Conservation (phyloP, 495 filamentous ascomycete genomes). For the Bacidia rubella region DNA sequence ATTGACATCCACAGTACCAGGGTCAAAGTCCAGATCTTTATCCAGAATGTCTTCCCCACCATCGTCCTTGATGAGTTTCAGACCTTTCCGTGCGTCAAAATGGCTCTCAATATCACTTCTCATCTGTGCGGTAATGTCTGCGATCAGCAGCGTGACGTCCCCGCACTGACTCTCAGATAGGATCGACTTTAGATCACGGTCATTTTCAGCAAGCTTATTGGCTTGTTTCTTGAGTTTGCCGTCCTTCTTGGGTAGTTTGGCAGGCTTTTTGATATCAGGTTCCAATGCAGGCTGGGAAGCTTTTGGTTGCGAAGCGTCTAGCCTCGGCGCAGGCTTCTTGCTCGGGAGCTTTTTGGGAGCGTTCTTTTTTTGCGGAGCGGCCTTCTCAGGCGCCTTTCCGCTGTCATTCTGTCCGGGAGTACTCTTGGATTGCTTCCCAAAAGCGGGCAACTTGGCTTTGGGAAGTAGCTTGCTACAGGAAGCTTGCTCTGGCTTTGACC, state of each 20-base stretch:
- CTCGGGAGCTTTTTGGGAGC: background rate
- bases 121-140: conserved; percentile 31
- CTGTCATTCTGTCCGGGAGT: background rate
- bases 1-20: conserved; percentile 16
- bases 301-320: background rate
- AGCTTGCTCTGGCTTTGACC: background rate
- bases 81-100: conserved; percentile 23
- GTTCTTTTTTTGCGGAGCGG: background rate
- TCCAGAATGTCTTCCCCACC: conserved; percentile 17
- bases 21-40: conserved; percentile 15
- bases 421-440: background rate
- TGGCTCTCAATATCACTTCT: conserved; percentile 27
- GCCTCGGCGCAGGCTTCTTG: conserved; percentile 1
- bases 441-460: background rate
- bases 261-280: background rate
- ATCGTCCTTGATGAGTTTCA: conserved; percentile 15
- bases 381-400: background rate
- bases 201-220: conserved; percentile 1
- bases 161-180: conserved; percentile 16
- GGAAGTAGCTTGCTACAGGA: background rate
- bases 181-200: conserved; percentile 10
- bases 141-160: conserved; percentile 26
- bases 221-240: background rate
- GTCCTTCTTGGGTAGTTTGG: background rate
- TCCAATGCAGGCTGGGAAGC: background rate